Base-by-base conservation (phyloP, 2,329 filamentous ascomycete species). In the Ramularia endophylla region DNA sequence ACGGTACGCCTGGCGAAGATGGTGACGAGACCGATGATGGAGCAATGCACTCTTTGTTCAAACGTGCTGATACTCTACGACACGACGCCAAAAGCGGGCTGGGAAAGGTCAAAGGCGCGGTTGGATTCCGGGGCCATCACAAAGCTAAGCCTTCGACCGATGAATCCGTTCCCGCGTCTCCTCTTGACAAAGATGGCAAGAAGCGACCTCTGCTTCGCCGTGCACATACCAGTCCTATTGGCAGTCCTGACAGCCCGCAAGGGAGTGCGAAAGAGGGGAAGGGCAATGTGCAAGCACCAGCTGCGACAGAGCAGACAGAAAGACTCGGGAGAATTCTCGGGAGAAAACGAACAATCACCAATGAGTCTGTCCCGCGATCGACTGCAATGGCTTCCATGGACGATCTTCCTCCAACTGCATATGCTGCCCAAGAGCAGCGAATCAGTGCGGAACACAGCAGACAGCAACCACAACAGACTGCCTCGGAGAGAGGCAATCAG, bases 71-170 rank as follows among this genome's bases (percentile, higher is more conserved):
- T 2, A 85, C 78, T 4, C 83, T 84, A 51, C 83, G 86, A 59
- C 85, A 77, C 48, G 87, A 94, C 63, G 85, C 87, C 33, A 81
- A 84, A 34, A 87, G 83, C 41, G 87, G 88, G 0, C 74, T 95
- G 41, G 85, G 85, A 2, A 81, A 86, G 27, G 88, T 95, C 61
- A 89, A 89, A 58, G 87, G 90, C 58, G 87, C 81, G 2, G 84
- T 95, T 27, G 85, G 86, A 25, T 57, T 69, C 27, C 63, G 66
- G 16, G 62, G 60, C 9, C 22, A n/a, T n/a, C 58, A 61, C 25
- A 69, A 60, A 9, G 57, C 60, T 1, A 66, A 62, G 43, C 61
- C 63, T 7, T 60, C 62, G 18, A 43, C 52, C 8, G 57, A 58
- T 17, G 59, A 59, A 6, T 30, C 41, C 27, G 38, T 41, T 17